Evolutionary conservation across 2,329 filamentous ascomycete species (phyloP), one percentile per base, ranked within the genome.

Genomic region (Cladophialophora carrionii): DNA sequence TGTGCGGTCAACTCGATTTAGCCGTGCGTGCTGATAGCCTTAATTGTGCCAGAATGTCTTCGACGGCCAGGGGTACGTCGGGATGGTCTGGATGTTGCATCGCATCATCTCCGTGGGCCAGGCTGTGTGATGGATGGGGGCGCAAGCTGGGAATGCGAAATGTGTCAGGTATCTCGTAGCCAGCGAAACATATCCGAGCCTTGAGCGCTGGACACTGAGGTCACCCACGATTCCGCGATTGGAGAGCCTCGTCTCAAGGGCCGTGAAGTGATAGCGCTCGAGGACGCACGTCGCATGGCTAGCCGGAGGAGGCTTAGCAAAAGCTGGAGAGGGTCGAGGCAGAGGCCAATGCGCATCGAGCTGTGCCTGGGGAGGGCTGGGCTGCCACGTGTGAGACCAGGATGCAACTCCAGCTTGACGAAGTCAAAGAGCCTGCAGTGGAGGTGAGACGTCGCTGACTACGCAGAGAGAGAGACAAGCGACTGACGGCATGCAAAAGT

Each of bases 221-320:
- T 60, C 48, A 29, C 24, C 7, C 20, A 14, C 9, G 48, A 51
- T 51, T 51, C 48, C 31, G 26, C 53, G 55, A 62, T 62, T 66
- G 61, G 52, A 61, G 55, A 66, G 64, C 59, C 61, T 63, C 49
- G 64, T 66, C 60, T 29, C 56, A 48, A 43, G 37, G 20, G 17
- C n/a, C 57, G 22, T n/a, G n/a, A 26, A 37, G 41, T 49, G 51
- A 60, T 54, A 43, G 41, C 49, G 52, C 26, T 14, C 37, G 7
- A 24, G 49, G 26, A 53, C 32, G 62, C 65, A 63, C 57, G 32
- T 68, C 65, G 65, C 65, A 68, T 65, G 62, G 62, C 65, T 68
- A 68, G 56, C 65, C 58, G 24, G 20, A 41, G 14, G 22, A 20
- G 37, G 62, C 12, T 22, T 67, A 67, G 65, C 53, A 58, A 41